Base-by-base conservation (phyloP, 2,329 filamentous ascomycete species). In the Neonectria punicea region DNA sequence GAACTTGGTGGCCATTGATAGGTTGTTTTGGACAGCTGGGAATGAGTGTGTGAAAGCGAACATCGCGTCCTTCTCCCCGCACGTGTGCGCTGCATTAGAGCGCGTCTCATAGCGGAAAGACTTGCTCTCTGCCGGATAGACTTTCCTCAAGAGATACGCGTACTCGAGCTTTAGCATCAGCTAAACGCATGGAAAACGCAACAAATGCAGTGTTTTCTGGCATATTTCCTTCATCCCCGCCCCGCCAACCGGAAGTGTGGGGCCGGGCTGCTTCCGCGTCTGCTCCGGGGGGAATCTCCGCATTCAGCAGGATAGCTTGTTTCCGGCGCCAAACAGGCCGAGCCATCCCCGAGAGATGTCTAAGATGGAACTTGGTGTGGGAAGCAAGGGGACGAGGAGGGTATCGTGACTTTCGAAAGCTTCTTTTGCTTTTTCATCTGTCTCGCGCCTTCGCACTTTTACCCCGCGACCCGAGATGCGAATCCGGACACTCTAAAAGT, bases 401-500 rank as follows among this genome's bases (percentile, higher is more conserved):
- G 6, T 20, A 30, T 49, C 46, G 22, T 7, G 11, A 11, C 22
- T 49, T 30, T 16, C 5, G 9, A 30, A 49, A 6, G 14, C 22
- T 16, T 47, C 22, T 25, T 6, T 25, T 25, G 16, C 13, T 3
- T 47, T 13, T 2, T 16, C 22, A 22, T 51, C n/a, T 11, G 13
- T 25, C 36, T 56, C 41, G 53, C 54, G 53, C 44, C 39, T 56
- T 53, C 47, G 54, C 54, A n/a, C 34, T n/a, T 16, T 46, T 54
- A 20, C 58, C 50, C 43, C 58, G 50, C 58, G 53, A 44, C 46
- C 58, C 58, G 58, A 39, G 50, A 32, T 49, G 46, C 55, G 20
- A 43, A 18, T 44, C 51, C 30, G 58, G 30, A 30, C 53, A 46
- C 30, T 58, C 22, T 43, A 58, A 63, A 57, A 58, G 60, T 63